These are phyloP conservation scores for Terfezia boudieri DNA, from an alignment of 495 filamentous ascomycete genomes.

Conservation along the genomic window DNA sequence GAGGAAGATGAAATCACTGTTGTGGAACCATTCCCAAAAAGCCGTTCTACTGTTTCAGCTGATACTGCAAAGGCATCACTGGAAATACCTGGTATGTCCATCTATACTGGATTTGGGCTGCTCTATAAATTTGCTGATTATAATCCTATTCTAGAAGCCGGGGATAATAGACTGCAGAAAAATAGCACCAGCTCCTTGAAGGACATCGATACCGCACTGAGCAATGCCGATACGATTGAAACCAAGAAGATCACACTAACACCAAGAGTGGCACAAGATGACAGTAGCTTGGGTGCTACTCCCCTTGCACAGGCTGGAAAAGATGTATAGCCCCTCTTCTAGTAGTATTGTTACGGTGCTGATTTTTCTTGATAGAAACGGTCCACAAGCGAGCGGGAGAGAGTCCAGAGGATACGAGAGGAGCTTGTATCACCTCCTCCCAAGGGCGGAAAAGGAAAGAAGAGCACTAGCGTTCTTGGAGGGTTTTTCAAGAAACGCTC, in stretches of 20 bases:
- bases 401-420: constrained; percentile 3
- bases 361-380: not conserved
- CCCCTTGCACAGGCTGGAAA: not conserved
- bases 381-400: not conserved
- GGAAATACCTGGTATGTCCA: constrained; percentile 3
- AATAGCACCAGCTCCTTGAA: constrained; percentile 48
- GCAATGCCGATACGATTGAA: constrained; percentile 26
- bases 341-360: not conserved
- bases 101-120: too few relatives aligned
- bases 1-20: constrained; percentile 22
- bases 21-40: not conserved
- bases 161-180: constrained; percentile 29
- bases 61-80: constrained; percentile 4
- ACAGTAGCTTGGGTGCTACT: not conserved
- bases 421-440: constrained; percentile 11
- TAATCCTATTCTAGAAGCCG: too few relatives aligned
- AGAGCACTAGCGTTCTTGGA: constrained; percentile 86
- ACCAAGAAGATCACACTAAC: constrained; percentile 96
- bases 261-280: constrained; percentile 80
- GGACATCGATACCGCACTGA: constrained; percentile 22
- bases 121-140: too few relatives aligned
- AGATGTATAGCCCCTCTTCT: too few relatives aligned
- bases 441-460: constrained; percentile 70
- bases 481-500: constrained; percentile 95
- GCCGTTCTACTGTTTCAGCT: not conserved